Evolutionary conservation across 176 grass and related monocot genomes (phyloP), one percentile per base, ranked within the genome.

Genomic region (Triticum urartu): DNA sequence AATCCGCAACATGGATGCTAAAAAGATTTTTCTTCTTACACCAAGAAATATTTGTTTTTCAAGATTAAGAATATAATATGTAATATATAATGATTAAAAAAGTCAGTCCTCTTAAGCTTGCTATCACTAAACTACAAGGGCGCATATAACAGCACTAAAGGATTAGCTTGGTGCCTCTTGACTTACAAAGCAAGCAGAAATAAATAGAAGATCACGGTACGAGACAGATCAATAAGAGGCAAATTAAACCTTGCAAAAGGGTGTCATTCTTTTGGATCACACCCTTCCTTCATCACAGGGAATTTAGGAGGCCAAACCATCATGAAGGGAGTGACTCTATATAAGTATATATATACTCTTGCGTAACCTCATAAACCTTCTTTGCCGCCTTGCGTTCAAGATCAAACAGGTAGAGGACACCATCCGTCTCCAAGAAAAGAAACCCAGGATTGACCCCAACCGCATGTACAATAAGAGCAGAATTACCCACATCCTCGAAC

Each of bases 261-360:
- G 35, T 5, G 21, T 47, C 71, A 74, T 45, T 72, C 21, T 72
- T 25, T 45, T 14, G 21, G 9, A 45, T 43, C 70, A 47, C 11
- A 26, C 5, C 2, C n/a, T 25, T 47, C 71, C 11, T 14, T 42
- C 39, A 26, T 26, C n/a, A 2, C n/a, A 15, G n/a, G 71, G 12
- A 74, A 47, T 47, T 74, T 74, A 47, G 71, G 71, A 45, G 71
- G 71, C 71, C 71, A 74, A 47, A 47, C n/a, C 71, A 74, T 74
- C 71, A 47, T 45, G 24, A 42, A 43, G 21, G 69, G 69, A 5
- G 0, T 25, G 38, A 72, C 9, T 11, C 9, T 0, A 42, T 6
- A 2, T 13, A 72, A 6, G 20, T 0, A 0, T 20, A 20, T 20
- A 20, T 56, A 14, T 13, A 21, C 38, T 73, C 38, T 8, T 0